phyloP scores from a whole-genome alignment of 2,329 filamentous ascomycete species.

The Spiromastix sp. region DNA sequence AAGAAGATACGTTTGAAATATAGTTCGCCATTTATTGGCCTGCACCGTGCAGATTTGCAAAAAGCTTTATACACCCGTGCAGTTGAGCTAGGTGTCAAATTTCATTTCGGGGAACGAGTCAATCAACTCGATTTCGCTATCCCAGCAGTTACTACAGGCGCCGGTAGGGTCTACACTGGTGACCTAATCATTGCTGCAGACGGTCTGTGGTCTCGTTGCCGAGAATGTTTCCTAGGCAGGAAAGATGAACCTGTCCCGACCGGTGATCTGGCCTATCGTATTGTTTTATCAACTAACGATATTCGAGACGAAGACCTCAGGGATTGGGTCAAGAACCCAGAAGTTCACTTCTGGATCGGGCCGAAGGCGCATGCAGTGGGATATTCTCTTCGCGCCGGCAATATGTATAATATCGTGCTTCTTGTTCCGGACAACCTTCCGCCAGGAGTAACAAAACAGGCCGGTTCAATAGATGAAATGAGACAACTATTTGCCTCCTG shows the following conservation, averaged over 20 bases:
- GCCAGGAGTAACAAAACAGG: constrained; percentile 39
- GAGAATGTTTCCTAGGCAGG: constrained; percentile 35
- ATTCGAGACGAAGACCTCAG: constrained; percentile 39
- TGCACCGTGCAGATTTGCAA: constrained; percentile 55
- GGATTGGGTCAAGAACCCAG: constrained; percentile 37
- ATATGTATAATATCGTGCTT: constrained; percentile 56
- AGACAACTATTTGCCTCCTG: constrained; percentile 48
- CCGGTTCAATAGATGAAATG: constrained; percentile 53
- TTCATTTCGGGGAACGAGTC: constrained; percentile 30
- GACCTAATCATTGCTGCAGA: constrained; percentile 41
- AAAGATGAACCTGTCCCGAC: constrained; percentile 40
- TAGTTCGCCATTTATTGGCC: constrained; percentile 45
- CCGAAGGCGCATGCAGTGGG: constrained; percentile 46
- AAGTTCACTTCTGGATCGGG: constrained; percentile 46
- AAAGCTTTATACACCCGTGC: constrained; percentile 43
- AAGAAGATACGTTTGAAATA: constrained; percentile 45
- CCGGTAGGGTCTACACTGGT: constrained; percentile 23
- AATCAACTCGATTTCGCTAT: constrained; percentile 37
- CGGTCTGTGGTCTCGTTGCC: constrained; percentile 36
- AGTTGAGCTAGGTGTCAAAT: constrained; percentile 40
- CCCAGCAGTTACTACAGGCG: constrained; percentile 26
- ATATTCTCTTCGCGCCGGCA: constrained; percentile 50
- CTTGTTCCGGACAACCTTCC: constrained; percentile 55
- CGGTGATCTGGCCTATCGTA: constrained; percentile 47
- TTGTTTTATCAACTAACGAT: constrained; percentile 38